These are phyloP conservation scores for Claviceps humidiphila DNA, from an alignment of 2,329 filamentous ascomycete species.

Conservation along the genomic window DNA sequence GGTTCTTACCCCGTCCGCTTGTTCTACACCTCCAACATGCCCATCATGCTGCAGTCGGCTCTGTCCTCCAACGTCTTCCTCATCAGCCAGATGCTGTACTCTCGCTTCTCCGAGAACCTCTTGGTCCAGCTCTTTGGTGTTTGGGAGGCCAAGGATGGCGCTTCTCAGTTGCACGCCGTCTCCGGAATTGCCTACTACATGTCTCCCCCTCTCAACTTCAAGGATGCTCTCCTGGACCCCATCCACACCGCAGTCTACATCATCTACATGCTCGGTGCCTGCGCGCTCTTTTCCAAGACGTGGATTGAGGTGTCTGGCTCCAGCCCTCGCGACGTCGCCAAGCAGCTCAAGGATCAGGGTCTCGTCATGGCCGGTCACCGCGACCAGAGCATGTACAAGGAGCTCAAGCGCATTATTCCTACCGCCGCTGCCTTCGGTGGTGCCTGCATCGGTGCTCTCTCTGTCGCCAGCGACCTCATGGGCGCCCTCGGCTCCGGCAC, in stretches of 20 bases:
- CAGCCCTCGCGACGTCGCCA: slow-evolving; percentile 92
- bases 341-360: slow-evolving; percentile 99
- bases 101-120: slow-evolving; percentile 96
- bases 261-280: slow-evolving; percentile 93
- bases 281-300: slow-evolving; percentile 98
- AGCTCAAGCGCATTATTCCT: slow-evolving; percentile 97
- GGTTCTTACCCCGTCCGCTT: slow-evolving; percentile 97
- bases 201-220: slow-evolving; percentile 96
- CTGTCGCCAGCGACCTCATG: slow-evolving; percentile 87
- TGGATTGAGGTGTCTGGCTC: slow-evolving; percentile 99
- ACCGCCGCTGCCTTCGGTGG: slow-evolving; percentile 96
- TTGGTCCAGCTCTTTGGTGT: slow-evolving; percentile 94
- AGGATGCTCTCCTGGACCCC: slow-evolving; percentile 89
- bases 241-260: slow-evolving; percentile 96
- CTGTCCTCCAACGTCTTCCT: slow-evolving; percentile 98
- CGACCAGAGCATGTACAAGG: slow-evolving; percentile 99
- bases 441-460: slow-evolving; percentile 96
- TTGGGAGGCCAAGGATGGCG: slow-evolving; percentile 95
- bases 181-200: slow-evolving; percentile 99
- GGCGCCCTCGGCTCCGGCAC: slow-evolving; percentile 93
- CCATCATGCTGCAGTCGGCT: slow-evolving; percentile 98
- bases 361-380: slow-evolving; percentile 98
- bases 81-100: slow-evolving; percentile 98
- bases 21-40: slow-evolving; percentile 99
- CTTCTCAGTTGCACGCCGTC: slow-evolving; percentile 83